These are phyloP conservation scores for Lactifluus volemus DNA, from an alignment of 768 basidiomycete species.

Conservation along the genomic window DNA sequence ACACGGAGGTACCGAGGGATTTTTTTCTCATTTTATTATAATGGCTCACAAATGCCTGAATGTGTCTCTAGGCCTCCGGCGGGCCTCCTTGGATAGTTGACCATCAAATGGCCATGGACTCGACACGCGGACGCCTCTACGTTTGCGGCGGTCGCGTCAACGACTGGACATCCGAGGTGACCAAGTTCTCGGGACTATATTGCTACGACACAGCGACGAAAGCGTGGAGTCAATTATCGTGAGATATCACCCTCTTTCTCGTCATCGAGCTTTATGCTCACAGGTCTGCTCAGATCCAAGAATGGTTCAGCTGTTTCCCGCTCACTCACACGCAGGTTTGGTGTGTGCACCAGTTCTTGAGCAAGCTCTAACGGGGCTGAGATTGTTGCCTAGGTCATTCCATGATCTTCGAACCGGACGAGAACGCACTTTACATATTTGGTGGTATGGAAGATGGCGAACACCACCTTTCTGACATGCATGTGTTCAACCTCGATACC, in stretches of 20 bases:
- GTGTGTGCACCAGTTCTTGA: constrained; percentile 27
- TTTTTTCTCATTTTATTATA: background rate
- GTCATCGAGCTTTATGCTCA: background rate
- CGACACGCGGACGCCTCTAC: constrained; percentile 60
- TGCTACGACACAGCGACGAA: constrained; percentile 57
- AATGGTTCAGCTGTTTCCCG: constrained; percentile 27
- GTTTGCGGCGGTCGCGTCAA: constrained; percentile 69
- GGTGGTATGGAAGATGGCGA: constrained; percentile 59
- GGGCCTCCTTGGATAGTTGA: constrained; percentile 72
- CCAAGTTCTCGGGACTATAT: constrained; percentile 65
- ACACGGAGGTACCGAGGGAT: constrained; percentile 47
- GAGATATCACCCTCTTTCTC: constrained; percentile 23
- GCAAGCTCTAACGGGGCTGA: background rate
- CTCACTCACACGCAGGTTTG: constrained; percentile 52
- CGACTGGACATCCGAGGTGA: constrained; percentile 50
- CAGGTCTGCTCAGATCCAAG: constrained; percentile 15
- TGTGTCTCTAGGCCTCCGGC: constrained; percentile 39
- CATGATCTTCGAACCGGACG: constrained; percentile 62
- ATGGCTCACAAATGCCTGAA: background rate
- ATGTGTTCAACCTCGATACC: constrained; percentile 53
- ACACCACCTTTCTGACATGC: constrained; percentile 68
- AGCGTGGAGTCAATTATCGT: constrained; percentile 67
- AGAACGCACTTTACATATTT: constrained; percentile 58
- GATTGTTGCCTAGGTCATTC: constrained; percentile 50
- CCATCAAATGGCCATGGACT: constrained; percentile 75